Percentiles rank a stretch among this genome's conserved stretches.
Conservation (phyloP, 169 alveolate genomes). For the Plasmodium yoelii region DNA sequence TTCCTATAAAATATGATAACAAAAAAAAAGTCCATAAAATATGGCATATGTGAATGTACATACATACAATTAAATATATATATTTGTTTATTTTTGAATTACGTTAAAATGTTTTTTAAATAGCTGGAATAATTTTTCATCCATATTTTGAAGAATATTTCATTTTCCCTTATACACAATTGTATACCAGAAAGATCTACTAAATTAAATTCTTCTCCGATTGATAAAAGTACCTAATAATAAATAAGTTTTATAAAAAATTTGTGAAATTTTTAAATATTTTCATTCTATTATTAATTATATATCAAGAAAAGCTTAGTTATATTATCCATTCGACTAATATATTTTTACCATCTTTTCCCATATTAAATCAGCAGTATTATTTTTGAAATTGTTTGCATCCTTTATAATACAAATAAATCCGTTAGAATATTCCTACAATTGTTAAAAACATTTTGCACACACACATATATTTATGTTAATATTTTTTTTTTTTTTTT, state of each 20-base stretch:
- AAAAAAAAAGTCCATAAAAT: constrained; percentile 8
- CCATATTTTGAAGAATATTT: constrained; percentile 72
- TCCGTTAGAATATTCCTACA: constrained; percentile 71
- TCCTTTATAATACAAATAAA: constrained; percentile 61
- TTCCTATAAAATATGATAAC: constrained; percentile 16
- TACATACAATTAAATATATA: background rate
- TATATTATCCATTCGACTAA: background rate
- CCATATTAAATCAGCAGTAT: constrained; percentile 67
- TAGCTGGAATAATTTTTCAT: constrained; percentile 66
- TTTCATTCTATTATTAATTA: background rate
- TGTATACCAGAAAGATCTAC: constrained; percentile 62
- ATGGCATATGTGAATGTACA: background rate
- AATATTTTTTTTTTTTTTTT: background rate
- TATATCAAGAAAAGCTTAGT: background rate
- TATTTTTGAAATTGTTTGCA: constrained; percentile 20
- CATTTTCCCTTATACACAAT: constrained; percentile 68
- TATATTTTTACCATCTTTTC: constrained; percentile 60
- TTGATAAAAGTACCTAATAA: constrained; percentile 48
- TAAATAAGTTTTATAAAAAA: background rate
- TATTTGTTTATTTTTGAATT: background rate
- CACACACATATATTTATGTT: background rate
- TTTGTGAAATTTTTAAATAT: background rate
- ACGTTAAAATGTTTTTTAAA: constrained; percentile 48
- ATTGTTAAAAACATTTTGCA: background rate
- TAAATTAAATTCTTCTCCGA: constrained; percentile 70